Base-by-base conservation (phyloP, 495 filamentous ascomycete species). In the Podospora bellae-mahoneyi region DNA sequence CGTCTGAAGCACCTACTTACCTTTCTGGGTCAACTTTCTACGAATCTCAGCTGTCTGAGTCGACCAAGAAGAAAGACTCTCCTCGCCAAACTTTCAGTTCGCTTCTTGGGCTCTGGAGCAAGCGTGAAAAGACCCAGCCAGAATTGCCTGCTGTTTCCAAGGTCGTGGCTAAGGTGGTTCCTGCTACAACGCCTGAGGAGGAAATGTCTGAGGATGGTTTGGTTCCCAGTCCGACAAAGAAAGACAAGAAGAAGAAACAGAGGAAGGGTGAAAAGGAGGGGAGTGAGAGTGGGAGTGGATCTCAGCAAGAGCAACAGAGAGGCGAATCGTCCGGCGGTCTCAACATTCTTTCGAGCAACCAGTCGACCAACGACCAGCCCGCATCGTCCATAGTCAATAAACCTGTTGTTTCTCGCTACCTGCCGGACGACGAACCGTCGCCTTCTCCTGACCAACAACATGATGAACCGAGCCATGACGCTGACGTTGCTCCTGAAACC, bases 1-100 rank as follows among this genome's bases (percentile, higher is more conserved):
- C 72, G 0, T 76, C 75, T 10, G 75, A 77, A 64, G 74, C 75
- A 0, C 74, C 75, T 15, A 77, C 72, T 57, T 70, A 73, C 39
- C 61, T 77, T 23, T 75, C 74, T 20, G 75, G 74, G 0, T 74
- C 71, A 4, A 73, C 69, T 3, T 70, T 68, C 64, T 71, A 75
- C 60, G 77, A 78, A 23, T 72, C 76, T 19, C 75, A 81, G 23
- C 39, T 48, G 39, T 71, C 32, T 1, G 66, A 74, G 54, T 68
- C 76, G 27, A 65, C 55, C 3, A 70, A 76, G 20, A 15, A 19
- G 1, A 64, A 71, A 19, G 66, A 64, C 6, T 60, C 69, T 16
- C 64, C 66, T 34, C 69, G 66, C 4, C 61, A 13, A 34, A 39
- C 48, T 13, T 66, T 71, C 63, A 55, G 64, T 15, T 66, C 60